phyloP scores from a whole-genome alignment of 169 alveolate species.

The Toxoplasma gondii region DNA sequence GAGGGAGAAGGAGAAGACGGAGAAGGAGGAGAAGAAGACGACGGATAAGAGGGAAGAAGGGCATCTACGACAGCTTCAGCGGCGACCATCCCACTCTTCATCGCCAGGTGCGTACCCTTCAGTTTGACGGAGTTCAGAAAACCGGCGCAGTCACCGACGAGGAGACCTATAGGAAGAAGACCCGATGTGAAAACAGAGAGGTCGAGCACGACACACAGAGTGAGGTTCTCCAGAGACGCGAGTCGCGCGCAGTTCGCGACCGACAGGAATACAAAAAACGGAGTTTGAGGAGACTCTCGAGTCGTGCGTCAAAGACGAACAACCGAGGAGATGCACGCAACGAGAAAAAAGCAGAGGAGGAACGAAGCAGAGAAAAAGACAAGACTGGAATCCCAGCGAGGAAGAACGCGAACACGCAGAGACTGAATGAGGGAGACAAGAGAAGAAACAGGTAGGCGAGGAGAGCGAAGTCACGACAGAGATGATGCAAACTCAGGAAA shows the following conservation, averaged over 20 bases:
- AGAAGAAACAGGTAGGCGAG: not conserved
- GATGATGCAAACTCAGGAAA: not conserved
- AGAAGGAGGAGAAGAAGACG: conserved; percentile 2
- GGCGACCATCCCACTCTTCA: conserved; percentile 88
- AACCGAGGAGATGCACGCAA: not conserved
- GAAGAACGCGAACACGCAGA: not conserved
- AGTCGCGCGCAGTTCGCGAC: not conserved
- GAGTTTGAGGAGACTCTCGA: not conserved
- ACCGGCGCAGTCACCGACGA: conserved; percentile 89
- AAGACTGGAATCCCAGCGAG: not conserved
- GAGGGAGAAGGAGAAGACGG: not conserved
- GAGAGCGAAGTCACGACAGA: not conserved
- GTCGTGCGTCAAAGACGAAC: not conserved
- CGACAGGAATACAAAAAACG: not conserved
- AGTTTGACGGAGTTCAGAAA: conserved; percentile 85
- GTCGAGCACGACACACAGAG: not conserved
- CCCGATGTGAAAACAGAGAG: not conserved
- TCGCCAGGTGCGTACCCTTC: conserved; percentile 73
- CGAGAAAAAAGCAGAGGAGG: not conserved
- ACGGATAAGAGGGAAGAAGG: not conserved
- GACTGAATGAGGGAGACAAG: not conserved
- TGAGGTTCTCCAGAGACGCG: not conserved
- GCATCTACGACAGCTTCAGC: conserved; percentile 80
- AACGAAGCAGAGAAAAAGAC: not conserved
- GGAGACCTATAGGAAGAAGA: conserved; percentile 71